Base-by-base conservation (phyloP, 306 rosid genomes). In the Rosa lucieae region DNA sequence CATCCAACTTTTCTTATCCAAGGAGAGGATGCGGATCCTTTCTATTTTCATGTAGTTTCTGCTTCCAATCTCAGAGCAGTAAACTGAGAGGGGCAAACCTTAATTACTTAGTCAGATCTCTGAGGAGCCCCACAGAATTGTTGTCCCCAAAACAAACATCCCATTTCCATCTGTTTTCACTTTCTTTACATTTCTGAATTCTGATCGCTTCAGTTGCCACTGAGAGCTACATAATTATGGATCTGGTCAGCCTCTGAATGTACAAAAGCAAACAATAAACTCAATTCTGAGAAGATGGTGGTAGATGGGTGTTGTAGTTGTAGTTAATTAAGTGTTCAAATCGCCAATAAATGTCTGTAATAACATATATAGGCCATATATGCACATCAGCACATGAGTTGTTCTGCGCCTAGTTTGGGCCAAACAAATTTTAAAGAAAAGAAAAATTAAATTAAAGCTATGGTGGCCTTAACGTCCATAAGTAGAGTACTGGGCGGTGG, bases 101-200 rank as follows among this genome's bases (percentile, higher is more conserved):
- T 37, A 53, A 6, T 20, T 23, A 39, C 40, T 55, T 10, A 35
- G 37, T 10, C 67, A 53, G 17, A 51, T 4, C 46, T 72, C 26
- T 0, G 2, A 15, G 14, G 49, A 72, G 52, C 77, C 77, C 68
- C 67, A 56, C 53, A 40, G 53, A 74, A 56, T 74, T 74, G 67
- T 74, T 74, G 68, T 74, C 67, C 67, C 52, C 56, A 51, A 15
- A 51, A 51, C 56, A 51, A 51, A 15, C 56, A 51, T 51, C 56
- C 56, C 56, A 51, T 15, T 49, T 49, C 17, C 58, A 55, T 52
- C 11, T 18, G 10, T 51, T 72, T 17, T 49, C 4, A 52, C 35
- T 18, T 35, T 73, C 21, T 53, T 32, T 52, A 73, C 66, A 23
- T 20, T 20, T 52, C 49, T 52, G 49, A 32, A 3, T 72, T 72